Percentiles rank a stretch among this genome's conserved stretches.
phyloP scores from a whole-genome alignment of 1,139 yeast genomes.

The Pichia sp. region DNA sequence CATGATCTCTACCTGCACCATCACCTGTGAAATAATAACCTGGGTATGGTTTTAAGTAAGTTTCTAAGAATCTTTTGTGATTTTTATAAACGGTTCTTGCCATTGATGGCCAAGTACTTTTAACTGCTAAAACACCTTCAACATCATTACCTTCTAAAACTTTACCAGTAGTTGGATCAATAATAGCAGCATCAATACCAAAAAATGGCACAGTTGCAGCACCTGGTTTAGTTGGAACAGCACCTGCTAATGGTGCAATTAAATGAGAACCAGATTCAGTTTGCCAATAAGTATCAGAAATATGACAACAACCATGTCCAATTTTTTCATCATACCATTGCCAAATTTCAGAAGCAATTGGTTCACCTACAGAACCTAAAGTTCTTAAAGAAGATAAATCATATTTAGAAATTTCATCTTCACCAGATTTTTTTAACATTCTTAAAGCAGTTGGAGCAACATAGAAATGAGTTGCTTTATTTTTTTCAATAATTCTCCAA shows the following conservation, averaged over 20 bases:
- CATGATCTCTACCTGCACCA: constrained; percentile 97
- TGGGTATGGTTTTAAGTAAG: constrained; percentile 92
- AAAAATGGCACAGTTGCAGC: constrained; percentile 95
- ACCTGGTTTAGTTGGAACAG: constrained; percentile 94
- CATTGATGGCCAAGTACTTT: constrained; percentile 95
- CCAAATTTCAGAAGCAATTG: constrained; percentile 97
- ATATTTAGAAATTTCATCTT: constrained; percentile 72
- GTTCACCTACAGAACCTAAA: constrained; percentile 97
- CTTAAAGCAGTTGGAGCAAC: constrained; percentile 98
- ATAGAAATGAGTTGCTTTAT: constrained; percentile 93
- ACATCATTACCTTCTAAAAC: constrained; percentile 86
- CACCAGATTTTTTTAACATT: constrained; percentile 91
- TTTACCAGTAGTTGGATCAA: constrained; percentile 86
- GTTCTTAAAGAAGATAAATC: constrained; percentile 89
- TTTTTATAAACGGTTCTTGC: constrained; percentile 94
- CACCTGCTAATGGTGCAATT: constrained; percentile 93
- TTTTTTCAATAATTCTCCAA: constrained; percentile 93
- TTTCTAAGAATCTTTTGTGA: constrained; percentile 85
- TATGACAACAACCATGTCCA: constrained; percentile 81
- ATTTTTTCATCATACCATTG: constrained; percentile 94
- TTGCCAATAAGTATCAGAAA: constrained; percentile 98
- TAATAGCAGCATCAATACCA: constrained; percentile 84
- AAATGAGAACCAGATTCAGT: constrained; percentile 97
- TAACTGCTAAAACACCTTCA: constrained; percentile 91
- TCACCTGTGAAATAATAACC: constrained; percentile 98